phyloP scores from a whole-genome alignment of 164 flowering plant species.

The Kingdonia uniflora region DNA sequence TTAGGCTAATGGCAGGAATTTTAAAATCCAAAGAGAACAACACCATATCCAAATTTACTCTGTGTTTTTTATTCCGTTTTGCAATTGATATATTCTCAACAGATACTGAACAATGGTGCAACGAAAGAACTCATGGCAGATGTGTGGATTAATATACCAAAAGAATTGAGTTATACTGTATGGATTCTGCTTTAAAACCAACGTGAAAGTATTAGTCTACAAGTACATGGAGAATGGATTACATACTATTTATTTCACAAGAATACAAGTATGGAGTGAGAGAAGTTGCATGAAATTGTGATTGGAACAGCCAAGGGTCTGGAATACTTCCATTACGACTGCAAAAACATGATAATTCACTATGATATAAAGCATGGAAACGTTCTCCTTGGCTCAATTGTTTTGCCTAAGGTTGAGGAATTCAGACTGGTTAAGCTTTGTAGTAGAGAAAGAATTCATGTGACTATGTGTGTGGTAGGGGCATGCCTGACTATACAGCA shows the following conservation, averaged over 20 bases:
- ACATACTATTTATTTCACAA: not conserved
- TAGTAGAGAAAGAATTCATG: slow-evolving; percentile 14
- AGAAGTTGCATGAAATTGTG: slow-evolving; percentile 5
- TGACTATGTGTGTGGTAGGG: slow-evolving; percentile 2
- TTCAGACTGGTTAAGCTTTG: slow-evolving; percentile 24
- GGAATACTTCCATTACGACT: slow-evolving; percentile 25
- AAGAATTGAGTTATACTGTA: not conserved
- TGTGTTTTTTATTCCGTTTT: too few relatives aligned
- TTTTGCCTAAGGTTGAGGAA: slow-evolving; percentile 23
- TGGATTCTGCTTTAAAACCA: not conserved
- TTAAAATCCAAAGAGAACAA: not conserved
- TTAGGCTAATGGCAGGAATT: not conserved
- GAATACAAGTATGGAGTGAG: not conserved
- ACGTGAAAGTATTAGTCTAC: not conserved
- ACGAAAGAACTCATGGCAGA: not conserved
- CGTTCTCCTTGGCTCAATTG: slow-evolving; percentile 11
- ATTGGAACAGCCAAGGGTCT: slow-evolving; percentile 24
- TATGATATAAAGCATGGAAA: too few relatives aligned
- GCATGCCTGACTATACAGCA: slow-evolving; percentile 8
- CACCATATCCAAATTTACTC: not conserved
- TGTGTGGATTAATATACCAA: not conserved
- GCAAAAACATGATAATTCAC: too few relatives aligned
- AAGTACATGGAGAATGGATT: not conserved
- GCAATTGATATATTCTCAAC: not conserved
- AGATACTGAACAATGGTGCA: not conserved